phyloP scores from a whole-genome alignment of 1,139 yeast genomes.

The Suhomyces anneliseae region DNA sequence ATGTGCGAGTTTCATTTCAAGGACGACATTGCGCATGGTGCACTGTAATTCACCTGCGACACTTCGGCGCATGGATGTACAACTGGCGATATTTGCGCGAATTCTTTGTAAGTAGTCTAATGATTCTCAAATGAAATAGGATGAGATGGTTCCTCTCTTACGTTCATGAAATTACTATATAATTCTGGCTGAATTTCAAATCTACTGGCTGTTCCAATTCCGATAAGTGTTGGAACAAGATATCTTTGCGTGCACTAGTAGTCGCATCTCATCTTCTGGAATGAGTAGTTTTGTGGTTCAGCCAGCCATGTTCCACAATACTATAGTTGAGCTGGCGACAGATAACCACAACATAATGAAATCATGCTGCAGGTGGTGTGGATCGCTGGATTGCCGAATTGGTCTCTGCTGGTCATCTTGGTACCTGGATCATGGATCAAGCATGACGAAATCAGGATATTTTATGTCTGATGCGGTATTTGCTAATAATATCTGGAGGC shows the following conservation, averaged over 20 bases:
- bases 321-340: not conserved
- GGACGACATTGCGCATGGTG: slow-evolving; percentile 4
- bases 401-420: not conserved
- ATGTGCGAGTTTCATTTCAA: not conserved
- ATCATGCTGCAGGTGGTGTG: not conserved
- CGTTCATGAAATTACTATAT: not conserved
- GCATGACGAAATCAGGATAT: not conserved
- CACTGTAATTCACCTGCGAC: slow-evolving; percentile 4
- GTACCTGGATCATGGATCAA: not conserved
- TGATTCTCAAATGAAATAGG: too few relatives aligned
- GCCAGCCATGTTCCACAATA: not conserved
- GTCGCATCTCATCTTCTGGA: not conserved
- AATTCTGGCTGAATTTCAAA: too few relatives aligned
- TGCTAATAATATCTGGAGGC: not conserved
- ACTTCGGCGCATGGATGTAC: slow-evolving; percentile 2
- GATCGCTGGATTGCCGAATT: not conserved
- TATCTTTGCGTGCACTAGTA: not conserved
- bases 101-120: not conserved
- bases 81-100: not conserved
- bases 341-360: not conserved
- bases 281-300: not conserved
- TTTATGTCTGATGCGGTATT: not conserved
- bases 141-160: not conserved
- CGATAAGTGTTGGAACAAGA: not conserved
- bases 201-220: not conserved